These are phyloP conservation scores for Verticillium alfalfae DNA, from an alignment of 2,329 filamentous ascomycete species.

Conservation along the genomic window DNA sequence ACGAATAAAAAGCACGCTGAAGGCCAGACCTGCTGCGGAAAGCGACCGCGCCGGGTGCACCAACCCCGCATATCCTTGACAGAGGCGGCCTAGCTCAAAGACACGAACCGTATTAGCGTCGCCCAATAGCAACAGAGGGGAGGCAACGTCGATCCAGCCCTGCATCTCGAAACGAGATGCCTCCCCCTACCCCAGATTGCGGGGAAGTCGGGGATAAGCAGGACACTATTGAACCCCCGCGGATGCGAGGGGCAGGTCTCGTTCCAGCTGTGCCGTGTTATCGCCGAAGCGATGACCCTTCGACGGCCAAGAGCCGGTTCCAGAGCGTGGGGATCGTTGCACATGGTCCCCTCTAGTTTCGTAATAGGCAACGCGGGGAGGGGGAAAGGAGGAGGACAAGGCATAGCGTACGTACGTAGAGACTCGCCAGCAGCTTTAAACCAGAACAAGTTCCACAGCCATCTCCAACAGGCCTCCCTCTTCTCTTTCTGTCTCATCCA, in stretches of 20 bases:
- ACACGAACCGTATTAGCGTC: background rate
- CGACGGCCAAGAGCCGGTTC: background rate
- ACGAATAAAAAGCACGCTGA: no score
- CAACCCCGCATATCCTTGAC: background rate
- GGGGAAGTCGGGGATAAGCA: background rate
- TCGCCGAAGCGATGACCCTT: background rate
- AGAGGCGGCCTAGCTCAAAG: background rate
- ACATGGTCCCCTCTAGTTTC: background rate
- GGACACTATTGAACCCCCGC: background rate
- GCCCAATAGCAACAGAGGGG: background rate
- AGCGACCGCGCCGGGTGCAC: background rate
- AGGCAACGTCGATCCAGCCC: background rate
- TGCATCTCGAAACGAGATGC: background rate
- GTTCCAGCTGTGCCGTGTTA: background rate
- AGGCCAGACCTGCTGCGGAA: no score
- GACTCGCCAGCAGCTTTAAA: background rate
- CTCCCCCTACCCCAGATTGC: background rate
- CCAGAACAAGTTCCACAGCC: background rate
- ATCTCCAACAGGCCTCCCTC: background rate
- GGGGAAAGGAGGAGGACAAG: background rate
- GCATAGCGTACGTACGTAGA: background rate
- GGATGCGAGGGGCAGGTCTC: background rate
- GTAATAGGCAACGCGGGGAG: background rate
- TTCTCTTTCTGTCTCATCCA: background rate
- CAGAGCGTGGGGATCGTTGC: background rate